These are phyloP conservation scores for Trichoderma orchidacearum DNA, from an alignment of 495 filamentous ascomycete genomes.

Conservation along the genomic window DNA sequence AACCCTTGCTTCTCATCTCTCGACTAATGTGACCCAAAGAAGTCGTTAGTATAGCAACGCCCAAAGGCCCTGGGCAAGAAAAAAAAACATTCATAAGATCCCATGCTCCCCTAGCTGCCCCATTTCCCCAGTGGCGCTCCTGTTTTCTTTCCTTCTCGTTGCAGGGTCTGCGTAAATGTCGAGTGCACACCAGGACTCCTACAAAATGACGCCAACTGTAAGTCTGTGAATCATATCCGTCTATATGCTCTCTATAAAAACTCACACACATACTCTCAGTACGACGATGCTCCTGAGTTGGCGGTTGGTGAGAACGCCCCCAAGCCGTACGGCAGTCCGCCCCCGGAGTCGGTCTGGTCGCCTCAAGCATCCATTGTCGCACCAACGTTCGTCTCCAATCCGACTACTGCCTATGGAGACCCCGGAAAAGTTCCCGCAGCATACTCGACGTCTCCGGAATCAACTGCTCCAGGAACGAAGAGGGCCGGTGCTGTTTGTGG, in stretches of 20 bases:
- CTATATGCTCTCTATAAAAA: background rate
- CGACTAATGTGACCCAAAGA: too few relatives aligned
- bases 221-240: background rate
- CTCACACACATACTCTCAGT: background rate
- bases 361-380: background rate
- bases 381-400: background rate
- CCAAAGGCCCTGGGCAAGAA: too few relatives aligned
- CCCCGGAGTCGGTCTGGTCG: background rate
- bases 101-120: background rate
- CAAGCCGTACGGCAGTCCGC: background rate
- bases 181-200: slow-evolving; percentile 6
- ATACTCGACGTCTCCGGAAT: background rate
- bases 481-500: background rate
- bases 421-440: background rate
- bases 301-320: background rate
- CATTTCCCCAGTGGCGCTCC: background rate
- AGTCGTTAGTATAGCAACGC: too few relatives aligned
- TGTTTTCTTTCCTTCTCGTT: too few relatives aligned
- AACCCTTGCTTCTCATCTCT: too few relatives aligned
- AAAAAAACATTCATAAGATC: background rate
- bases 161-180: slow-evolving; percentile 6
- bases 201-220: slow-evolving; percentile 11
- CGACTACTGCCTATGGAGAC: background rate
- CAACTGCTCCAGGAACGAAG: background rate
- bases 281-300: background rate